phyloP scores from a whole-genome alignment of 345 rosid genomes.

The Melaleuca quinquenervia region DNA sequence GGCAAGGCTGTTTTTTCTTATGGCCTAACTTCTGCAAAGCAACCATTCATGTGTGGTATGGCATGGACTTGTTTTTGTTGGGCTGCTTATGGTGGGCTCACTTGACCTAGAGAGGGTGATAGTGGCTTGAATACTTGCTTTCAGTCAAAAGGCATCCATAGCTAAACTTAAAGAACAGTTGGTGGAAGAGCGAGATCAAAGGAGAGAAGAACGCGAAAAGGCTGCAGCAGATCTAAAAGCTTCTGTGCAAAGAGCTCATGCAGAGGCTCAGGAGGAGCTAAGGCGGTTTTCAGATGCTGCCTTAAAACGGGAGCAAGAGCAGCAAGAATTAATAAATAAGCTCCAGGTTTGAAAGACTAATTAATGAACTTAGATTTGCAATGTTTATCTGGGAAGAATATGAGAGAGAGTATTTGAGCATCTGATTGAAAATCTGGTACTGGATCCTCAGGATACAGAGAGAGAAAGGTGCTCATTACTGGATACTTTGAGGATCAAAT shows the following conservation, averaged over 20 bases:
- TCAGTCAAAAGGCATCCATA: constrained; percentile 75
- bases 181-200: constrained; percentile 78
- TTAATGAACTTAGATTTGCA: background rate
- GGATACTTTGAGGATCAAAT: constrained; percentile 65
- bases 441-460: constrained; percentile 53
- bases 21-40: background rate
- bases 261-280: constrained; percentile 65
- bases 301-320: constrained; percentile 56
- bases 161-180: constrained; percentile 58
- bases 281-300: constrained; percentile 55
- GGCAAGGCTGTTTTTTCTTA: background rate
- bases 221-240: constrained; percentile 62
- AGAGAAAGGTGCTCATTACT: constrained; percentile 66
- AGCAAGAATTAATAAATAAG: constrained; percentile 71
- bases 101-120: background rate
- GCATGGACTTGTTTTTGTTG: background rate
- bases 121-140: constrained; percentile 10
- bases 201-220: constrained; percentile 71
- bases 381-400: background rate
- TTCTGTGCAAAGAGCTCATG: constrained; percentile 69
- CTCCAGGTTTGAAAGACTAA: constrained; percentile 49
- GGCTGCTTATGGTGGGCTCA: background rate
- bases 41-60: background rate
- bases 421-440: background rate
- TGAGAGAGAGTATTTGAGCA: background rate